A percentile compares a stretch with the other conserved stretches of the same genome.
Conservation (phyloP, 352 stramenopile species). For the Blastocystis sp. region DNA sequence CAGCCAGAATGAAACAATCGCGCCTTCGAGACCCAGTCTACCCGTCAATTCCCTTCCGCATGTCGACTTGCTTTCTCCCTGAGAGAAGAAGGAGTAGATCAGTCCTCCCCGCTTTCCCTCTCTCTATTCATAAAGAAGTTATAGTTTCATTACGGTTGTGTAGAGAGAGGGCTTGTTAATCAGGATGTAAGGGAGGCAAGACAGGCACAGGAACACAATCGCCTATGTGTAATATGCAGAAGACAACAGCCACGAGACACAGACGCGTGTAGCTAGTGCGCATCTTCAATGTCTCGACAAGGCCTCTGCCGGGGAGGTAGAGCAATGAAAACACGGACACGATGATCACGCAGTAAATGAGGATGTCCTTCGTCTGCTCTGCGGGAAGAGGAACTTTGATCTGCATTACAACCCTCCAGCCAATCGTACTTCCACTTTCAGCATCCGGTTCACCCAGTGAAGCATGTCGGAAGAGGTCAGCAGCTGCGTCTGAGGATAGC, state of each 20-base stretch:
- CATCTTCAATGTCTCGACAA: background rate
- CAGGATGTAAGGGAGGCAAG: constrained; percentile 49
- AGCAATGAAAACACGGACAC: constrained; percentile 45
- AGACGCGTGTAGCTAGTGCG: constrained; percentile 5
- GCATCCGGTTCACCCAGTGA: constrained; percentile 17
- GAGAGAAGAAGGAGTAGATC: constrained; percentile 27
- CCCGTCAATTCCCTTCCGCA: background rate
- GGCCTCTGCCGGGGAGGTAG: constrained; percentile 27
- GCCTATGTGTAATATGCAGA: background rate
- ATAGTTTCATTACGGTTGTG: background rate
- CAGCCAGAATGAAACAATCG: constrained; percentile 18
- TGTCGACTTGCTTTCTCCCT: background rate
- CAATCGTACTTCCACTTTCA: background rate
- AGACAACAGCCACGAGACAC: background rate
- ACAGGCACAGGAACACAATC: constrained; percentile 51
- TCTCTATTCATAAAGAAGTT: background rate
- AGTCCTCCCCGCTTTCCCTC: background rate
- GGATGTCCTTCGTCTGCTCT: background rate
- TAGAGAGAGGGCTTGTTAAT: constrained; percentile 20
- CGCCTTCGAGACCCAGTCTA: constrained; percentile 27
- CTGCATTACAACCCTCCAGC: background rate
- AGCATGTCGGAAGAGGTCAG: background rate
- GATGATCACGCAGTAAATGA: background rate
- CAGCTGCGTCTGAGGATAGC: background rate
- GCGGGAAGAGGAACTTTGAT: background rate